Evolutionary conservation across 306 rosid genomes (phyloP).

Genomic region (Luffa acutangula): DNA sequence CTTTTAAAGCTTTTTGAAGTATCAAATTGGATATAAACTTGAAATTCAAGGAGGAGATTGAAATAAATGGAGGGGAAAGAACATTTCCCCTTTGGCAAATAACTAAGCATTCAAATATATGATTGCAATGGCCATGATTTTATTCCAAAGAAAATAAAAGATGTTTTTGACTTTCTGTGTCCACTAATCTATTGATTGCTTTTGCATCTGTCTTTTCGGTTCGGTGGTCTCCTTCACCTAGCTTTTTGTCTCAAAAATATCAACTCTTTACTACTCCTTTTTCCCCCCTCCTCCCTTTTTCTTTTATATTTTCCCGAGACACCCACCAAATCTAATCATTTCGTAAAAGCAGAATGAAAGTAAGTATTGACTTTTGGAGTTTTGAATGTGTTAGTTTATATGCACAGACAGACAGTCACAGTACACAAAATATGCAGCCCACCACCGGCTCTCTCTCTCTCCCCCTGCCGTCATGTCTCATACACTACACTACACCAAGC

Average conservation of each 20-base stretch:
- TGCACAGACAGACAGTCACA: background rate
- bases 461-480: background rate
- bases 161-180: slow-evolving; percentile 9
- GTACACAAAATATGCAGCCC: background rate
- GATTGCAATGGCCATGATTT: slow-evolving; percentile 2
- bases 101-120: slow-evolving; percentile 6
- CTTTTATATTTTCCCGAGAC: slow-evolving; percentile 14
- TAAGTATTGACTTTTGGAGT: background rate
- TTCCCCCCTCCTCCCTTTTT: background rate
- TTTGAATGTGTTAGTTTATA: background rate
- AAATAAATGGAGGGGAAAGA: background rate
- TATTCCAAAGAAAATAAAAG: background rate
- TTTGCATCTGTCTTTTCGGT: slow-evolving; percentile 12
- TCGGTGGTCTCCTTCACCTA: slow-evolving; percentile 13
- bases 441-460: background rate
- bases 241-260: slow-evolving; percentile 8
- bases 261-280: background rate
- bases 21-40: slow-evolving; percentile 2
- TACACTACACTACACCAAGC: background rate
- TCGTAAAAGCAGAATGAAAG: slow-evolving; percentile 1
- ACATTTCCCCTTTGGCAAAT: slow-evolving; percentile 5
- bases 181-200: slow-evolving; percentile 4
- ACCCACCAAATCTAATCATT: slow-evolving; percentile 16
- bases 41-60: background rate
- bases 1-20: background rate